phyloP scores from a whole-genome alignment of 352 stramenopile genomes.

The Pythium volutum region DNA sequence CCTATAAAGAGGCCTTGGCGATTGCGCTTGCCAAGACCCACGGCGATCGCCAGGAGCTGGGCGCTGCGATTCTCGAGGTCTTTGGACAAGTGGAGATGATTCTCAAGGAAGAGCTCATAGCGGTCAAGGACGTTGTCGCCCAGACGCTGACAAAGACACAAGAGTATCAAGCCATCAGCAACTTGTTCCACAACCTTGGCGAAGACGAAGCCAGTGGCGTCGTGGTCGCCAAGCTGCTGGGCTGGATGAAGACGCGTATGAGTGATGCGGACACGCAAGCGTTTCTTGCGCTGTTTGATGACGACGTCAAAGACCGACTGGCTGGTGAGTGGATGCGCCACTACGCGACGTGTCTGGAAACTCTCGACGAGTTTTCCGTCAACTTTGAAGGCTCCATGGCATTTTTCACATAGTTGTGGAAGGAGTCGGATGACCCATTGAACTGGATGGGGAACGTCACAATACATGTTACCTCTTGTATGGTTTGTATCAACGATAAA shows the following conservation, averaged over 20 bases:
- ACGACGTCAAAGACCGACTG: conserved; percentile 50
- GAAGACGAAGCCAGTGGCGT: conserved; percentile 48
- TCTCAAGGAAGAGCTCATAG: conserved; percentile 45
- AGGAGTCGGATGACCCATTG: not conserved
- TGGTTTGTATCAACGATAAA: conserved; percentile 9
- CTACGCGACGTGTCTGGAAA: conserved; percentile 59
- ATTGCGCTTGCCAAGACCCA: conserved; percentile 50
- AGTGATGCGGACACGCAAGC: conserved; percentile 40
- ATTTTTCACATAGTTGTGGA: conserved; percentile 52
- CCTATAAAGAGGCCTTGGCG: conserved; percentile 47
- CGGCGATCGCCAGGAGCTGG: conserved; percentile 43
- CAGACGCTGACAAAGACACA: conserved; percentile 47
- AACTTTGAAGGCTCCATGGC: conserved; percentile 55
- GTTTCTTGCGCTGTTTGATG: conserved; percentile 53
- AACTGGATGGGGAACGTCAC: not conserved
- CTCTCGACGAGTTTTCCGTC: conserved; percentile 64
- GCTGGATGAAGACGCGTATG: conserved; percentile 65
- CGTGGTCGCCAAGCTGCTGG: conserved; percentile 58
- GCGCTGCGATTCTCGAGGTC: conserved; percentile 36
- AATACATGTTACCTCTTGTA: not conserved
- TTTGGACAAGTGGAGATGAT: conserved; percentile 58
- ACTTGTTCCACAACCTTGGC: conserved; percentile 56
- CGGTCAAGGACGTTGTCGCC: conserved; percentile 48
- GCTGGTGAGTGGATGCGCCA: conserved; percentile 69
- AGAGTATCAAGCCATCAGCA: conserved; percentile 63